Base-by-base conservation (phyloP, 2,329 filamentous ascomycete species). In the Colletotrichum sidae region DNA sequence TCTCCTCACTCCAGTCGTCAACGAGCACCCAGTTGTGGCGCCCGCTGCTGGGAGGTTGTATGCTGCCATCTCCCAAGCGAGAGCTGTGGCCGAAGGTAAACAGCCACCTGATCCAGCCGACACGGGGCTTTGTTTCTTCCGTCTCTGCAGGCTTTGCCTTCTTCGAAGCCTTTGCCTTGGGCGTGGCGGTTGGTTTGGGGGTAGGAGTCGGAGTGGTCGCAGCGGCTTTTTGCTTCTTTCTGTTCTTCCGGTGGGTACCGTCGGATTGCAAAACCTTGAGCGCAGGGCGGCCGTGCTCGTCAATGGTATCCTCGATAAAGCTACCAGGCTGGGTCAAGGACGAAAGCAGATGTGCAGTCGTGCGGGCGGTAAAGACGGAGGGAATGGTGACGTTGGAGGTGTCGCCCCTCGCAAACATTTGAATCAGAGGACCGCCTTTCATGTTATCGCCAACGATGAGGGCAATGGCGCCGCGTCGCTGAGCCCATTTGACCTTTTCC, bases 381-480 rank as follows among this genome's bases (percentile, higher is more conserved):
- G 96, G 94, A 58, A 99, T 97, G 1, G 93, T 93, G 69, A 98
- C 88, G 73, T 97, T 97, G 39, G 94, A 96, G 4, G 95, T 97
- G 74, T 98, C 94, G 42, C 95, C 96, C 72, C 92, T 89, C n/a
- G 96, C 96, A 77, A 97, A 98, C 96, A 99, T 99, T 71, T 96
- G 96, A 55, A 98, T 92, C 67, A 99, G 81, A 41, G 92, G 92
- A 4, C 94, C 94, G 49, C 95, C 95, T 67, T 92, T 92, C 63
- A 92, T 91, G 76, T 97, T 92, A 76, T 99, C 96, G 34, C 96
- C 96, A 3, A 99, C 94, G 69, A 99, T 96, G 66, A 99, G 83
- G 41, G 93, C 96, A 65, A 94, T 86, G 17, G 92, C 96, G 33
- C 96, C 96, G 73, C 96, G 88, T 67, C 94, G 87, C 77, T 99